Base-by-base conservation (phyloP, 768 basidiomycete genomes). In the Calocera cornea region DNA sequence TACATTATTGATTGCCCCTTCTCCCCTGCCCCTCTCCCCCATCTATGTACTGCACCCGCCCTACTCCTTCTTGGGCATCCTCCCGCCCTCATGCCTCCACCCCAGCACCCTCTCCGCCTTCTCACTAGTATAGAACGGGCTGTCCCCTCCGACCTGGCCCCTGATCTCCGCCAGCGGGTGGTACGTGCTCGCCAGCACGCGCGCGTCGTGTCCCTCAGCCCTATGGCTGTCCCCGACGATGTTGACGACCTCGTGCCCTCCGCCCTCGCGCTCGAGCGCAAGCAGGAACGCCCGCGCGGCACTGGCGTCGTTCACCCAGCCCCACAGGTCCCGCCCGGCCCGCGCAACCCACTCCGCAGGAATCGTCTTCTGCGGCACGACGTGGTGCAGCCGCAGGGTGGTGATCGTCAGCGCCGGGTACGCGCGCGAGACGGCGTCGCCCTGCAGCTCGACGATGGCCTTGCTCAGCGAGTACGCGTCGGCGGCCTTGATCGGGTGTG, bases 391-490 rank as follows among this genome's bases (percentile, higher is more conserved):
- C 8, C 69, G 69, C 3, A 70, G 68, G 36, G 69, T 66, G 38
- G 67, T 49, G 50, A 70, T 68, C n/a, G 69, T 66, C 65, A 70
- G 64, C 24, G 69, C 69, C 0, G 69, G 69, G 44, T 70, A 33
- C 10, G 41, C 36, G 31, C 68, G 66, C 1, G 68, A 65, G 31
- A 70, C 54, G 2, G 41, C 24, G 33, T 66, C 70, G 29, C 47
- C 64, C 49, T 70, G 70, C n/a, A 70, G 33, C 66, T 70, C 68
- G 38, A 66, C 31, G 38, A 70, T 64, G 24, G 38, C 36, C 47
- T 69, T 70, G 50, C 65, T 67, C 24, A 70, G 49, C 27, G 70
- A 69, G 50, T 70, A 70, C 11, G 68, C 54, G 44, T 70, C 70
- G 31, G 69, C 70, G 14, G 54, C 40, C n/a, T 66, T 69, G 27